Evolutionary conservation across 2,329 filamentous ascomycete species (phyloP).

Genomic region (Fusarium verrucosum): DNA sequence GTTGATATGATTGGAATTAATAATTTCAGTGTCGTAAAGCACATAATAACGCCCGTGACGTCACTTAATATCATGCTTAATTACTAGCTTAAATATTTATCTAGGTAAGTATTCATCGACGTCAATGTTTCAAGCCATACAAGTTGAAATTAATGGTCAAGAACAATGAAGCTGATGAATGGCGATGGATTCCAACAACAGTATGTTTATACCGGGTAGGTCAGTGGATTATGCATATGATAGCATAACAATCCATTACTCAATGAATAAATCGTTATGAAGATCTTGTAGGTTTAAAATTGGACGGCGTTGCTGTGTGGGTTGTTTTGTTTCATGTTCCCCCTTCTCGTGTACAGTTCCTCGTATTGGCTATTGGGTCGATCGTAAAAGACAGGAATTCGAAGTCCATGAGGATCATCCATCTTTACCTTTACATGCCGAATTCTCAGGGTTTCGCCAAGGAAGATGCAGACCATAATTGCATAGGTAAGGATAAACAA

Average conservation of each 20-base stretch:
- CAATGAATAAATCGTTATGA: conserved; percentile 15
- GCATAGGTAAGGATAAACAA: not conserved
- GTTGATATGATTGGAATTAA: not conserved
- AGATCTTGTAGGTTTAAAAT: conserved; percentile 32
- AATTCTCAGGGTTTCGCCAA: not conserved
- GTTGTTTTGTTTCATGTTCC: conserved; percentile 29
- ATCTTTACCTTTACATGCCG: too few species aligned
- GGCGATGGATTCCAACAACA: not conserved
- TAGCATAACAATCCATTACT: conserved; percentile 6
- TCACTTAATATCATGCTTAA: conserved; percentile 19
- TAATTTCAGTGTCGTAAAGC: not conserved
- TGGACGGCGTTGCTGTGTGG: conserved; percentile 30
- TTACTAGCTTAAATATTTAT: conserved; percentile 11
- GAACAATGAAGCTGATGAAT: not conserved
- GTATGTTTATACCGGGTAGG: not conserved
- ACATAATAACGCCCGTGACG: not conserved
- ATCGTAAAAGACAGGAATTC: not conserved
- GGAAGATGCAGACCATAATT: not conserved
- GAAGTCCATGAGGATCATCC: not conserved
- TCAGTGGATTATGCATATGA: not conserved
- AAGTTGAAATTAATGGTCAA: not conserved
- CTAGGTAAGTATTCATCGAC: not conserved
- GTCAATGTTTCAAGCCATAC: too few species aligned
- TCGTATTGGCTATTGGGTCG: not conserved
- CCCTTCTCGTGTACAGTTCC: not conserved